Conservation (phyloP, 768 basidiomycete genomes). For the Butyriboletus loyo region DNA sequence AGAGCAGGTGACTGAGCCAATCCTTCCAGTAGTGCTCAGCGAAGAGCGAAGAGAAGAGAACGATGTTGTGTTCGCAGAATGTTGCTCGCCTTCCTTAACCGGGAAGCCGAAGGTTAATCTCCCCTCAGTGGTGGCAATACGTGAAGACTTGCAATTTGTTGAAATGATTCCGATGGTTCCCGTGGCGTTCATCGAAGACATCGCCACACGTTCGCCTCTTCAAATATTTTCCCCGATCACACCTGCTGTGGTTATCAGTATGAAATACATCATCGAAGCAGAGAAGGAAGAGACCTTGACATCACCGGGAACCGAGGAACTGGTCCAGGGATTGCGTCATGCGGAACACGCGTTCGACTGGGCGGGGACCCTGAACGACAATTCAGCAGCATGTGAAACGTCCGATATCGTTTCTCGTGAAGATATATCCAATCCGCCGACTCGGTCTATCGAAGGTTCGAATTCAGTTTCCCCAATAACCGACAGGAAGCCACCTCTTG, state of each 20-base stretch:
- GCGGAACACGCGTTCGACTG: not conserved
- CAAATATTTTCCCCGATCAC: not conserved
- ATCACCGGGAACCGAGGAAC: not conserved
- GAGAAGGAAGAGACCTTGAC: not conserved
- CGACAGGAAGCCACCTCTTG: not conserved
- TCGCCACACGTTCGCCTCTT: slow-evolving; percentile 13
- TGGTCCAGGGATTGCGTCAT: not conserved
- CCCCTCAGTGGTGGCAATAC: slow-evolving; percentile 2
- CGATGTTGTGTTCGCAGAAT: not conserved
- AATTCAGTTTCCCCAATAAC: not conserved
- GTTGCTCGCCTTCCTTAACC: not conserved
- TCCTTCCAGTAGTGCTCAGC: not conserved
- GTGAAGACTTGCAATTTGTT: not conserved
- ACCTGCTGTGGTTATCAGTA: slow-evolving; percentile 7
- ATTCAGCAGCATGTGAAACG: no score
- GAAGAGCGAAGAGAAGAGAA: not conserved
- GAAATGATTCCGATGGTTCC: not conserved
- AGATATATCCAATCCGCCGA: not conserved
- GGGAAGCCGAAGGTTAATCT: slow-evolving; percentile 10
- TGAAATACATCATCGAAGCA: not conserved
- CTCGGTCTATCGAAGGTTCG: not conserved
- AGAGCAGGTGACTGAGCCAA: not conserved
- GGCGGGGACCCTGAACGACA: not conserved
- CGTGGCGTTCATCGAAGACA: slow-evolving; percentile 1
- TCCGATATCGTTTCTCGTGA: not conserved